Base-by-base conservation (phyloP, 2,329 filamentous ascomycete genomes). In the Penicillium sp. region DNA sequence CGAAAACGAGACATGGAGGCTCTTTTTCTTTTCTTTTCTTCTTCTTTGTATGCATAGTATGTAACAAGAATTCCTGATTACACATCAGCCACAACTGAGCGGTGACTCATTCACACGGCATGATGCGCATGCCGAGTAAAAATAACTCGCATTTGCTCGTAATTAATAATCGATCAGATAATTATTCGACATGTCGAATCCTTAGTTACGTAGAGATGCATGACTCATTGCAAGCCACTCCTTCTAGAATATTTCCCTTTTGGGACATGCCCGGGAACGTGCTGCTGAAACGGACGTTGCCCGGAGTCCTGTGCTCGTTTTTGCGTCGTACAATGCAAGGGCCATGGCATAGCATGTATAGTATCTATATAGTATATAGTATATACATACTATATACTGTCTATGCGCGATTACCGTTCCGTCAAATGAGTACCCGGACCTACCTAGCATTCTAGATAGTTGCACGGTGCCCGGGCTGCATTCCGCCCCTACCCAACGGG, bases 191-290 rank as follows among this genome's bases (percentile, higher is more conserved):
- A 3, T 35, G 30, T 35, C 12, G 14, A 35, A 16, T 16, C 14
- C 30, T 35, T 35, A 35, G 14, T 30, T 30, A 9, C 5, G 12
- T 30, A 9, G 8, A 30, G 8, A 30, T 30, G 28, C 28, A 30
- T 30, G 30, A 43, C n/a, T 12, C 20, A 12, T 12, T 23, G 6
- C 18, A 21, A 42, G 38, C 49, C 23, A 30, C 24, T 5, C 24
- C 40, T 53, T 53, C 51, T 53, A 53, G 51, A 53, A 53, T 23
- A 53, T 38, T 52, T 33, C 50, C 50, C 18, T 24, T 46, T 46
- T 14, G 18, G 20, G 20, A 18, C 18, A 43, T 14, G 7, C 18
- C 8, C 40, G 20, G 20, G 18, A 35, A 20, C 40, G 21, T 42
- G n/a, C n/a, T 18, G 20, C 20, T 43, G 18, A 38, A 38, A 38